These are phyloP conservation scores for Trichosporon coremiiforme DNA, from an alignment of 1,284 basidiomycete genomes.

Conservation along the genomic window DNA sequence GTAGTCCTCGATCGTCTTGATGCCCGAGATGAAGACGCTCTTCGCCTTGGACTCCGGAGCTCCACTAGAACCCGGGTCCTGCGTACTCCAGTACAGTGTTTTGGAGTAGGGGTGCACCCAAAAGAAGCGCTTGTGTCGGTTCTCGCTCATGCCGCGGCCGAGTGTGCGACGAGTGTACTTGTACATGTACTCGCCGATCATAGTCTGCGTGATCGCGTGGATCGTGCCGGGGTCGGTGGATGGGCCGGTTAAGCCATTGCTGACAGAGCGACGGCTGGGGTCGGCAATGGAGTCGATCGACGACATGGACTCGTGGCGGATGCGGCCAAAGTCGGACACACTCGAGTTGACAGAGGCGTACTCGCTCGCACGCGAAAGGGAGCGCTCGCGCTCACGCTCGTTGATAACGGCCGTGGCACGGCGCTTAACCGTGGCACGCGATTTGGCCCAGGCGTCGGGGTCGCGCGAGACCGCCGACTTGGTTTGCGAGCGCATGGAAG, in stretches of 20 bases:
- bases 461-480: conserved; percentile 37
- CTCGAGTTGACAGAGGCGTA: conserved; percentile 44
- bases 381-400: conserved; percentile 26
- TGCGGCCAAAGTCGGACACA: conserved; percentile 32
- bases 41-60: conserved; percentile 91
- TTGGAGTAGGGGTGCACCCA: conserved; percentile 99
- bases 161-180: conserved; percentile 94
- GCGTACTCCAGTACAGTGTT: conserved; percentile 95
- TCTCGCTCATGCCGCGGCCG: conserved; percentile 86
- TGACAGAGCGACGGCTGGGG: conserved; percentile 18
- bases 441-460: conserved; percentile 56
- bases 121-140: conserved; percentile 93
- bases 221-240: conserved; percentile 80
- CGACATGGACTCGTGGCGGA: conserved; percentile 47
- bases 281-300: conserved; percentile 44
- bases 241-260: conserved; percentile 48
- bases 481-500: conserved; percentile 60
- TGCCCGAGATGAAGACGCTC: conserved; percentile 95
- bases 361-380: conserved; percentile 27
- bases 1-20: conserved; percentile 84
- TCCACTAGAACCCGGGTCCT: conserved; percentile 84
- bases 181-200: conserved; percentile 98
- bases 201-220: conserved; percentile 97
- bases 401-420: conserved; percentile 37
- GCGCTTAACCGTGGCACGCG: conserved; percentile 47